phyloP scores from a whole-genome alignment of 2,329 filamentous ascomycete species.

The Calonectria leucothoes region DNA sequence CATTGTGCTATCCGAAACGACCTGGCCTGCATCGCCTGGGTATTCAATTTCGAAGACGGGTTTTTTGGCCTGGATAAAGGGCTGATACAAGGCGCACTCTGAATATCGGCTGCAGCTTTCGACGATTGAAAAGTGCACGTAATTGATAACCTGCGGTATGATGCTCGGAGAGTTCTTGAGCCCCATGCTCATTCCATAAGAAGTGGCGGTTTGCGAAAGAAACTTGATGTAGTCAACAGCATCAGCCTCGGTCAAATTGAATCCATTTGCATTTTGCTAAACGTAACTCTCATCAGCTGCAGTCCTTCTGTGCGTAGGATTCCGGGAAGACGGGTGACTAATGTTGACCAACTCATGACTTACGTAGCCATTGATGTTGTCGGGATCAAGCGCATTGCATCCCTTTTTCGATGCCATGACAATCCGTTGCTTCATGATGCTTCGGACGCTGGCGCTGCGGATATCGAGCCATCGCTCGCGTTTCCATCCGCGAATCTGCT shows the following conservation, averaged over 20 bases:
- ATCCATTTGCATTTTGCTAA: conserved; percentile 70
- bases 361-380: conserved; percentile 76
- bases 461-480: conserved; percentile 76
- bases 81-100: conserved; percentile 68
- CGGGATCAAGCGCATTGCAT: conserved; percentile 77
- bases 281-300: not conserved
- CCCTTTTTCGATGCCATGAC: conserved; percentile 69
- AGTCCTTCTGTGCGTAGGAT: no score
- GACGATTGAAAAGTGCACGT: conserved; percentile 75
- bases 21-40: conserved; percentile 59
- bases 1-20: conserved; percentile 44
- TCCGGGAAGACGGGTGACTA: not conserved
- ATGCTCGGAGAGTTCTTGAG: conserved; percentile 77
- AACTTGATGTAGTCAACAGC: conserved; percentile 70
- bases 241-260: conserved; percentile 67
- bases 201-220: conserved; percentile 66
- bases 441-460: conserved; percentile 65
- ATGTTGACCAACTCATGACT: conserved; percentile 37
- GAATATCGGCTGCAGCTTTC: conserved; percentile 73
- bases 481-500: conserved; percentile 70
- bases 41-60: conserved; percentile 83
- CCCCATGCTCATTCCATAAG: conserved; percentile 69
- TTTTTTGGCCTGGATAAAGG: conserved; percentile 70
- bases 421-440: conserved; percentile 74
- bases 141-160: conserved; percentile 57